phyloP scores from a whole-genome alignment of 345 rosid genomes.

The Boechera stricta region DNA sequence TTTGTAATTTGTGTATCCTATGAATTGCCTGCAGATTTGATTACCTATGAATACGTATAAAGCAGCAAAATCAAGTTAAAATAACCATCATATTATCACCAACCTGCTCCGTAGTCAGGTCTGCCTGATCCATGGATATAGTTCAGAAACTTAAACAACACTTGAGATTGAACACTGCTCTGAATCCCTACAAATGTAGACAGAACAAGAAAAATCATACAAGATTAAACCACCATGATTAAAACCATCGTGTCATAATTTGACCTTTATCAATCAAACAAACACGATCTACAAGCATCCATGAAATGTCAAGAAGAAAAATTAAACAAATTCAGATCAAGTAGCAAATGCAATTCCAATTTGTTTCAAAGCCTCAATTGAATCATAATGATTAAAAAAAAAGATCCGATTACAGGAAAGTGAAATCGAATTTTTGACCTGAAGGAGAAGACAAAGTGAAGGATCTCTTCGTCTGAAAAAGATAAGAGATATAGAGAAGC shows the following conservation, averaged over 20 bases:
- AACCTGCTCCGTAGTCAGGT: conserved; percentile 77
- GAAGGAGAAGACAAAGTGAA: conserved; percentile 29
- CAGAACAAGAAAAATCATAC: conserved; percentile 12
- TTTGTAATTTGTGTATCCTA: too few relatives aligned
- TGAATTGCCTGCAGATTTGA: too few relatives aligned
- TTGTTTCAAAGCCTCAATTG: neutral
- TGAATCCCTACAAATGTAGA: conserved; percentile 37
- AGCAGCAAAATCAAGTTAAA: conserved; percentile 5
- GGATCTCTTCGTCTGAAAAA: conserved; percentile 9
- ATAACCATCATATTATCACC: conserved; percentile 26
- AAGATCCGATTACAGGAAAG: neutral
- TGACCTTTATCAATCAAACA: conserved; percentile 2
- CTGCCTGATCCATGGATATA: conserved; percentile 75
- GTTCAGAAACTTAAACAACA: conserved; percentile 42
- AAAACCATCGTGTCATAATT: conserved; percentile 3
- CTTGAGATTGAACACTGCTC: conserved; percentile 39
- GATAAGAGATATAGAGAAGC: conserved; percentile 21
- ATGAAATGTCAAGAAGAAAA: conserved; percentile 4
- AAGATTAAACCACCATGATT: neutral
- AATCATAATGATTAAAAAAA: neutral
- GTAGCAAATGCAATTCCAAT: conserved; percentile 18
- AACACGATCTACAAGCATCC: conserved; percentile 35
- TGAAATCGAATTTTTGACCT: neutral
- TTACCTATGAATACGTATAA: neutral
- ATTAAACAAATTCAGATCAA: neutral